Conservation (phyloP, 176 grass and related monocot genomes). For the Alloteropsis semialata region DNA sequence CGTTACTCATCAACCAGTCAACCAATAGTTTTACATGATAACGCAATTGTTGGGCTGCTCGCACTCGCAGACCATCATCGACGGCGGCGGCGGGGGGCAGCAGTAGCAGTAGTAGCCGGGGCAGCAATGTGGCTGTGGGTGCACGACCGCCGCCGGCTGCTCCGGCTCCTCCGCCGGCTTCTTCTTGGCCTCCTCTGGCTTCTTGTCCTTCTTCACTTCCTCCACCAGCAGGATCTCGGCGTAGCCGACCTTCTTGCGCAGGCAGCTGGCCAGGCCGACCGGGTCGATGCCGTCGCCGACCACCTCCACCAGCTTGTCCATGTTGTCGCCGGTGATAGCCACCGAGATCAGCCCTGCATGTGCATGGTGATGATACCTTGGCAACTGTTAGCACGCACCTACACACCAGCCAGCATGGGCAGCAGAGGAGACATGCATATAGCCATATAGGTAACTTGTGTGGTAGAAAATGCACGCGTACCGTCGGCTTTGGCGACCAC, state of each 20-base stretch:
- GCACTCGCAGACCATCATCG: constrained; percentile 14
- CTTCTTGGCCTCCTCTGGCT: constrained; percentile 1
- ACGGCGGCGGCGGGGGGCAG: neutral
- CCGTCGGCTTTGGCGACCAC: constrained; percentile 32
- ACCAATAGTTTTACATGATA: constrained; percentile 16
- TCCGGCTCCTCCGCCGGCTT: neutral
- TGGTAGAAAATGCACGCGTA: neutral
- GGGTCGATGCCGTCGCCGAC: constrained; percentile 57
- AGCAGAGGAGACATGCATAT: no score
- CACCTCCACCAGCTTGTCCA: constrained; percentile 53
- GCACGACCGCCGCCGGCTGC: neutral
- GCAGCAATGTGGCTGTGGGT: neutral
- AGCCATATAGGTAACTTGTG: no score
- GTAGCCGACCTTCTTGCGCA: constrained; percentile 56
- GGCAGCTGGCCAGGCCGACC: constrained; percentile 11
- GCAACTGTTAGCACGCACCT: no score
- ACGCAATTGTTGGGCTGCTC: constrained; percentile 12
- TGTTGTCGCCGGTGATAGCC: constrained; percentile 37
- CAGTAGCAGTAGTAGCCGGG: constrained; percentile 1
- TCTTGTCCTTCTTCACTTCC: constrained; percentile 48
- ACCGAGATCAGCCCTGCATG: constrained; percentile 43
- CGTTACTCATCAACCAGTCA: no score
- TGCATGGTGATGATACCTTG: no score
- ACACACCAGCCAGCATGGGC: no score
- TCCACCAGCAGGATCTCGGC: constrained; percentile 57